These are phyloP conservation scores for Colletotrichum orbiculare DNA, from an alignment of 2,329 filamentous ascomycete genomes.

Conservation along the genomic window DNA sequence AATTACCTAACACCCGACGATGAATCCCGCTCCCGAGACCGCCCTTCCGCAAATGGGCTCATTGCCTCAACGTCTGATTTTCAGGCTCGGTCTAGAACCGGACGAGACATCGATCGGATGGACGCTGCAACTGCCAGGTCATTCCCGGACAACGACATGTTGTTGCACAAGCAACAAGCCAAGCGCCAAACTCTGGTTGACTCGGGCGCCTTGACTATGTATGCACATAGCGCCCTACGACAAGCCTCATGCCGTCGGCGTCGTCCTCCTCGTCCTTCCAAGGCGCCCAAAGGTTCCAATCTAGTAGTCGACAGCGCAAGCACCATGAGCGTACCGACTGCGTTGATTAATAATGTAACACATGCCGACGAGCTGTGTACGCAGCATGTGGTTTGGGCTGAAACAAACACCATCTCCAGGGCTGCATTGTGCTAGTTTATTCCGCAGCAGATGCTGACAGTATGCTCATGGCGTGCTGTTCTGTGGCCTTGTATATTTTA, in stretches of 20 bases:
- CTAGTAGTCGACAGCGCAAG: too few relatives aligned
- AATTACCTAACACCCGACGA: constrained; percentile 23
- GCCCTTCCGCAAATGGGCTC: constrained; percentile 23
- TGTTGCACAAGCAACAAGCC: background rate
- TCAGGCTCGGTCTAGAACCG: constrained; percentile 15
- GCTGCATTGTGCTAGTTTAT: constrained; percentile 1
- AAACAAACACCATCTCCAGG: constrained; percentile 17
- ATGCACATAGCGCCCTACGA: constrained; percentile 22
- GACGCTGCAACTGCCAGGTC: background rate
- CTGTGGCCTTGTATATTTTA: background rate
- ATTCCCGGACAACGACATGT: constrained; percentile 16
- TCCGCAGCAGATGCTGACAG: background rate
- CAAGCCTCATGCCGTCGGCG: constrained; percentile 22
- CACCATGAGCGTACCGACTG: constrained; percentile 11
- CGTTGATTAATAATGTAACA: background rate
- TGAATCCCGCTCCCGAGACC: constrained; percentile 2
- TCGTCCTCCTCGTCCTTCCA: background rate
- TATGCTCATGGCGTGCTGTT: constrained; percentile 19
- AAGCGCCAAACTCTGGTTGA: constrained; percentile 10
- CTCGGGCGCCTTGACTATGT: constrained; percentile 7
- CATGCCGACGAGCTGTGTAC: background rate
- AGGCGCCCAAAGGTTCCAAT: too few relatives aligned
- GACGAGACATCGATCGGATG: constrained; percentile 15
- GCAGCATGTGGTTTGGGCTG: background rate
- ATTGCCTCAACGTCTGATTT: background rate